These are phyloP conservation scores for Clonostachys rhizophaga DNA, from an alignment of 2,329 filamentous ascomycete genomes.

Conservation along the genomic window DNA sequence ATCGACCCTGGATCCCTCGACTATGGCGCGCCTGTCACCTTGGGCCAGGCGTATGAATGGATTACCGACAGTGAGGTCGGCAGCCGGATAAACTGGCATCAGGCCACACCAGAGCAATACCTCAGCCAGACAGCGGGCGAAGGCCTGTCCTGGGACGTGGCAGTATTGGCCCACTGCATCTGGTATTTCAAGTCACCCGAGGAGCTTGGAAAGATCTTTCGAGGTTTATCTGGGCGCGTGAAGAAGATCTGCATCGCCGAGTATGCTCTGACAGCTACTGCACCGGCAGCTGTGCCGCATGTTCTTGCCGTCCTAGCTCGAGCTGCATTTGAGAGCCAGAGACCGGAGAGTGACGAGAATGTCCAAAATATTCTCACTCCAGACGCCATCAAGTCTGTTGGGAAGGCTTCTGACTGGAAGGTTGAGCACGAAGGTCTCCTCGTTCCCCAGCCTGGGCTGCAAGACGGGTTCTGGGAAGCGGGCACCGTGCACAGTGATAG, in stretches of 20 bases:
- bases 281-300: slow-evolving; percentile 35
- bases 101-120: slow-evolving; percentile 19
- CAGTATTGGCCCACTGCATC: slow-evolving; percentile 43
- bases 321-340: slow-evolving; percentile 34
- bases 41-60: slow-evolving; percentile 40
- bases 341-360: slow-evolving; percentile 31
- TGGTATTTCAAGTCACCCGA: slow-evolving; percentile 45
- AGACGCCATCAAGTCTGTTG: no score
- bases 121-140: background rate
- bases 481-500: no score
- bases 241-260: slow-evolving; percentile 14
- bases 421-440: no score
- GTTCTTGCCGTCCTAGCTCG: slow-evolving; percentile 44
- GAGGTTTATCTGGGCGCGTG: slow-evolving; percentile 10
- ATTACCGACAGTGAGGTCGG: slow-evolving; percentile 34
- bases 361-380: slow-evolving; percentile 17
- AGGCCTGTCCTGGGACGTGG: background rate
- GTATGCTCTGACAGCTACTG: slow-evolving; percentile 23
- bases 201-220: slow-evolving; percentile 13
- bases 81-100: slow-evolving; percentile 32
- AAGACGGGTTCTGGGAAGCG: no score
- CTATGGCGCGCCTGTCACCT: slow-evolving; percentile 45
- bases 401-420: no score
- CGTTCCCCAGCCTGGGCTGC: no score
- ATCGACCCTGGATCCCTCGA: slow-evolving; percentile 45